Evolutionary conservation across 768 basidiomycete species (phyloP).

Genomic region (Amanita brunnescens): DNA sequence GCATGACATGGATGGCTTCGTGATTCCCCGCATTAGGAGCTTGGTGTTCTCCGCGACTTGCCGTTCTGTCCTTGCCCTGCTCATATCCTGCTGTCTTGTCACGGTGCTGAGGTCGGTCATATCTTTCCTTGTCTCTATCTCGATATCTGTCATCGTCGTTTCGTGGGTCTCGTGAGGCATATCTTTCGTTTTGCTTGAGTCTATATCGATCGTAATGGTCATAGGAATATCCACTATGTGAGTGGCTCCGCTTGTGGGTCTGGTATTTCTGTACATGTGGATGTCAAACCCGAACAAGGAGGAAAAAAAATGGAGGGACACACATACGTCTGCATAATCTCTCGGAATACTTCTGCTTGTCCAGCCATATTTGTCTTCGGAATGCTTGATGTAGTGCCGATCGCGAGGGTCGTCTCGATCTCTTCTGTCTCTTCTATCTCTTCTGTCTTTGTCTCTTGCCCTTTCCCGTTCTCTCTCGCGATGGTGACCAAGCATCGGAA

Average conservation of each 20-base stretch:
- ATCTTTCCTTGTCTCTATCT: constrained; percentile 1
- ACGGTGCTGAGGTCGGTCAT: neutral
- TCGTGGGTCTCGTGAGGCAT: neutral
- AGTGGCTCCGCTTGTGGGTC: constrained; percentile 4
- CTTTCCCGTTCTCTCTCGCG: constrained; percentile 16
- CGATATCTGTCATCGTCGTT: neutral
- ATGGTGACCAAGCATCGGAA: constrained; percentile 4
- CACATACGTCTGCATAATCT: constrained; percentile 3
- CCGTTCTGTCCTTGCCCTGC: neutral
- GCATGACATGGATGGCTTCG: neutral
- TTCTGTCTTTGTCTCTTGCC: constrained; percentile 9
- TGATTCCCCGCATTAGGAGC: neutral
- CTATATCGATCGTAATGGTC: neutral
- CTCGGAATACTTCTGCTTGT: neutral
- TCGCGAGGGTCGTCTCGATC: neutral
- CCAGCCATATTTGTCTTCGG: constrained; percentile 2
- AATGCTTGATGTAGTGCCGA: constrained; percentile 1
- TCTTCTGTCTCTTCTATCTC: constrained; percentile 7
- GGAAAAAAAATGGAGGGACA: neutral
- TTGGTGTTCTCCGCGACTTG: neutral
- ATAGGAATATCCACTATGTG: neutral
- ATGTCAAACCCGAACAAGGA: neutral
- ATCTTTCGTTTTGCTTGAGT: neutral
- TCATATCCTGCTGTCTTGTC: neutral
- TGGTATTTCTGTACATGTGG: neutral